Conservation (phyloP, 768 basidiomycete species). For the Stropharia rugosoannulata region DNA sequence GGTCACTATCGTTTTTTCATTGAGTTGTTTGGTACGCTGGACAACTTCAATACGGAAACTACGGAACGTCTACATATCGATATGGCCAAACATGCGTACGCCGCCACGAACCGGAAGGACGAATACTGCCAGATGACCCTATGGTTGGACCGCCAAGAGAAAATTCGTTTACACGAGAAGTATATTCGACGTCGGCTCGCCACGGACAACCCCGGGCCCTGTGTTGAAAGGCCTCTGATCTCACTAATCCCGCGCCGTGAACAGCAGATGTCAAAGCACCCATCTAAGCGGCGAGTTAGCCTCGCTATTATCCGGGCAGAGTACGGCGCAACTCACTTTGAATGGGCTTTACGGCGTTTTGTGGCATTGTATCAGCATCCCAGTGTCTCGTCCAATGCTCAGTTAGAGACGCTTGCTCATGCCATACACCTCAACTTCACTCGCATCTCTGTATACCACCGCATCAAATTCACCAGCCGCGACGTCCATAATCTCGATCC, state of each 20-base stretch:
- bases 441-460: conserved; percentile 3
- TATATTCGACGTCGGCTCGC: neutral
- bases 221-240: neutral
- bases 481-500: neutral
- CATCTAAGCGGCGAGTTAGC: too few relatives aligned
- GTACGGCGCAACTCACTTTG: too few relatives aligned
- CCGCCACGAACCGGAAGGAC: conserved; percentile 23
- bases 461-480: neutral
- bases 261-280: too few relatives aligned
- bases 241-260: neutral
- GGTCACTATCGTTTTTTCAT: conserved; percentile 23
- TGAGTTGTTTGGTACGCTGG: conserved; percentile 22
- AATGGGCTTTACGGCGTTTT: too few relatives aligned
- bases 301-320: too few relatives aligned
- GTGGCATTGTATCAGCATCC: neutral
- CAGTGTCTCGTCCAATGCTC: neutral
- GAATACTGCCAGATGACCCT: conserved; percentile 34
- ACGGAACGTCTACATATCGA: conserved; percentile 35
- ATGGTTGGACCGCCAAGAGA: conserved; percentile 34
- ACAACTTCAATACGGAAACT: conserved; percentile 30
- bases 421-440: neutral
- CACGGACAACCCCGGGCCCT: neutral
- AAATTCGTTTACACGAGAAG: conserved; percentile 13
- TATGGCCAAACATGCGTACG: conserved; percentile 28
- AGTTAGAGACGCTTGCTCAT: neutral